Percentiles rank a stretch among this genome's conserved stretches.
Conservation (phyloP, 2,329 filamentous ascomycete genomes). For the Microsporum canis region DNA sequence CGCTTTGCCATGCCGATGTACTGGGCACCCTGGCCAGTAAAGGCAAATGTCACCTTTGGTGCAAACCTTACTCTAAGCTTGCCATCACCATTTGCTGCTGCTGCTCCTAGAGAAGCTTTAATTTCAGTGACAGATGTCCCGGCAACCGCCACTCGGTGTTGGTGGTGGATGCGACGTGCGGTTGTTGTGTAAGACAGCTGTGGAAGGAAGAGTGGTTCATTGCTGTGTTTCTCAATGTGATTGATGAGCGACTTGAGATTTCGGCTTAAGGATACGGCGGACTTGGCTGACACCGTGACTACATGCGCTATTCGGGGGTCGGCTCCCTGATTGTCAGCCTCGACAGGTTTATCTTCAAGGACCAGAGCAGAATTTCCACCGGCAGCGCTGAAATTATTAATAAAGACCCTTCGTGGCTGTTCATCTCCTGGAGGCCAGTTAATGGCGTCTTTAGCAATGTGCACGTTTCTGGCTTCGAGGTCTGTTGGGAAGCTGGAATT, state of each 20-base stretch:
- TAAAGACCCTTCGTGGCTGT: slow-evolving; percentile 14
- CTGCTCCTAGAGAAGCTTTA: background rate
- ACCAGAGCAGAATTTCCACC: background rate
- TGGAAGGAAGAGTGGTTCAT: slow-evolving; percentile 30
- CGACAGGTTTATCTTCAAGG: slow-evolving; percentile 2
- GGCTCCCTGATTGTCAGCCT: background rate
- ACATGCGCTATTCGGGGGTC: slow-evolving; percentile 40
- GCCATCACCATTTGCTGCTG: background rate
- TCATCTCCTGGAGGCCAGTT: slow-evolving; percentile 10
- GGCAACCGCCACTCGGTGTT: background rate
- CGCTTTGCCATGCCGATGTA: slow-evolving; percentile 8
- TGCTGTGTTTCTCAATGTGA: slow-evolving; percentile 38
- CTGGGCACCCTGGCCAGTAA: slow-evolving; percentile 15
- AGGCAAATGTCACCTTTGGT: slow-evolving; percentile 8
- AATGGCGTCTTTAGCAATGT: slow-evolving; percentile 9
- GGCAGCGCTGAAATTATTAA: slow-evolving; percentile 1
- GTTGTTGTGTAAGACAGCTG: slow-evolving; percentile 53
- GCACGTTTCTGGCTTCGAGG: slow-evolving; percentile 7
- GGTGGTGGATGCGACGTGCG: slow-evolving; percentile 42
- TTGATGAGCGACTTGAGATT: slow-evolving; percentile 37
- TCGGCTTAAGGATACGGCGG: slow-evolving; percentile 27
- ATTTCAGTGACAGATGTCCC: background rate
- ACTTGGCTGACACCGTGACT: slow-evolving; percentile 41
- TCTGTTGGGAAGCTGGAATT: slow-evolving; percentile 1
- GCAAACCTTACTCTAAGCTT: background rate